phyloP scores from a whole-genome alignment of 2,329 filamentous ascomycete species.

The Calonectria leucothoes region DNA sequence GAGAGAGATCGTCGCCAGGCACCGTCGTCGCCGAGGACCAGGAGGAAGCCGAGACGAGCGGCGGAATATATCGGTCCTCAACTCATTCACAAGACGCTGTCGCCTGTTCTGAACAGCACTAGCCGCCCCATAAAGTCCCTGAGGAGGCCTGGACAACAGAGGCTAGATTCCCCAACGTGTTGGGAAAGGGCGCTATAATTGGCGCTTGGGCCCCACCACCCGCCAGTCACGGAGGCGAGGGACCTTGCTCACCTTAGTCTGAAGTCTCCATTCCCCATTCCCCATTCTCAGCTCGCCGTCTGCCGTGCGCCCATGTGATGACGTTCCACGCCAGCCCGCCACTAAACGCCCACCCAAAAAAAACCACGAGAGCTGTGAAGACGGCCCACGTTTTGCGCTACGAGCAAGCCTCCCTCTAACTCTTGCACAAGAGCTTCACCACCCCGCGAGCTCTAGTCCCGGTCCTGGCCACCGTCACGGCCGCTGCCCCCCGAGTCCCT shows the following conservation, averaged over 20 bases:
- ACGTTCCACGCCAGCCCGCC: slow-evolving; percentile 13
- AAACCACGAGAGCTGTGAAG: slow-evolving; percentile 15
- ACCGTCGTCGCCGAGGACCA: not conserved
- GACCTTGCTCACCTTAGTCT: not conserved
- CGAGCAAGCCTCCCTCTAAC: slow-evolving; percentile 1
- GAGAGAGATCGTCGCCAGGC: not conserved
- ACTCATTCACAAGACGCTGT: not conserved
- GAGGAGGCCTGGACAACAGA: slow-evolving; percentile 21
- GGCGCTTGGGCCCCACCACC: slow-evolving; percentile 29
- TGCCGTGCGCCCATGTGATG: slow-evolving; percentile 24
- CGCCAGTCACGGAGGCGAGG: slow-evolving; percentile 6
- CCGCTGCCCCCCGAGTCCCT: not conserved
- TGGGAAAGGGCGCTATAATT: slow-evolving; percentile 40
- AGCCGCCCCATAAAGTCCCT: slow-evolving; percentile 21
- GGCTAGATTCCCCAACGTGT: slow-evolving; percentile 39
- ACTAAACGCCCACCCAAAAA: slow-evolving; percentile 12
- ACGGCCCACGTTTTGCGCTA: slow-evolving; percentile 13
- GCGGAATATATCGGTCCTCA: slow-evolving; percentile 43
- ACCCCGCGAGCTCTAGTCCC: not conserved
- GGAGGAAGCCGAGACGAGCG: slow-evolving; percentile 11
- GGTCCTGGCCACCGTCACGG: not conserved
- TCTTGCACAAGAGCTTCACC: not conserved
- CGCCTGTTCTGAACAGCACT: not conserved
- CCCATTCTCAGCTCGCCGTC: slow-evolving; percentile 5
- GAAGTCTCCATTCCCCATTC: not conserved